Percentiles rank a stretch among this genome's conserved stretches.
These are phyloP conservation scores for Apiotrichum gracile DNA, from an alignment of 1,284 basidiomycete species.

Conservation along the genomic window DNA sequence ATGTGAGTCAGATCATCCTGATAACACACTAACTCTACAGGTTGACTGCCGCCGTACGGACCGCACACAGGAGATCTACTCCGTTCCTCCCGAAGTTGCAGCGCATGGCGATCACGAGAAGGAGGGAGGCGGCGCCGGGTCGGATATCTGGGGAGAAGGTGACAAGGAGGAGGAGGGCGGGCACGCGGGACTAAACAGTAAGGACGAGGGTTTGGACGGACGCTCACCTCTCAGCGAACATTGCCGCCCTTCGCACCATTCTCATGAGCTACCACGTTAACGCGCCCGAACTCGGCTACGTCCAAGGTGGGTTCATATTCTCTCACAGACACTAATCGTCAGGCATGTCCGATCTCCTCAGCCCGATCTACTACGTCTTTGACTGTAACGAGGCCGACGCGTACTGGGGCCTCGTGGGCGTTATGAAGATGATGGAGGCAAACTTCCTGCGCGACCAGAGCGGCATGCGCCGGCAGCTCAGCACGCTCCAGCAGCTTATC, in stretches of 20 bases:
- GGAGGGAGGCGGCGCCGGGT: slow-evolving; percentile 34
- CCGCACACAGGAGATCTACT: slow-evolving; percentile 79
- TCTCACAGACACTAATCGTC: slow-evolving; percentile 46
- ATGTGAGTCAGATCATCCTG: slow-evolving; percentile 31
- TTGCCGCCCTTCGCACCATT: slow-evolving; percentile 51
- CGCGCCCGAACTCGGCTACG: slow-evolving; percentile 69
- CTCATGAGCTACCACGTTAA: slow-evolving; percentile 90
- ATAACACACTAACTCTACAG: slow-evolving; percentile 48
- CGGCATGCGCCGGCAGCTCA: slow-evolving; percentile 92
- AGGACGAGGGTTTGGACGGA: background rate
- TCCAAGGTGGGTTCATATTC: slow-evolving; percentile 22
- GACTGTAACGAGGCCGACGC: slow-evolving; percentile 80
- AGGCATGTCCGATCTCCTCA: slow-evolving; percentile 96
- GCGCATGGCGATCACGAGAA: slow-evolving; percentile 33
- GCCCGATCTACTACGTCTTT: slow-evolving; percentile 88
- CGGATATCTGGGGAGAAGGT: slow-evolving; percentile 21
- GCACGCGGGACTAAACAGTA: slow-evolving; percentile 68
- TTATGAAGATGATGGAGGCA: slow-evolving; percentile 93
- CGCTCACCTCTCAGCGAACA: slow-evolving; percentile 32
- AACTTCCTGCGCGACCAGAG: slow-evolving; percentile 96
- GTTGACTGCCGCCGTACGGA: slow-evolving; percentile 98
- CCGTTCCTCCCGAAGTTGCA: slow-evolving; percentile 48
- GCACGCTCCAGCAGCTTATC: slow-evolving; percentile 83
- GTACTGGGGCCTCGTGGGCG: slow-evolving; percentile 91
- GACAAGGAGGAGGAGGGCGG: slow-evolving; percentile 65